phyloP scores from a whole-genome alignment of 2,329 filamentous ascomycete species.

The Talaromyces pinophilus region DNA sequence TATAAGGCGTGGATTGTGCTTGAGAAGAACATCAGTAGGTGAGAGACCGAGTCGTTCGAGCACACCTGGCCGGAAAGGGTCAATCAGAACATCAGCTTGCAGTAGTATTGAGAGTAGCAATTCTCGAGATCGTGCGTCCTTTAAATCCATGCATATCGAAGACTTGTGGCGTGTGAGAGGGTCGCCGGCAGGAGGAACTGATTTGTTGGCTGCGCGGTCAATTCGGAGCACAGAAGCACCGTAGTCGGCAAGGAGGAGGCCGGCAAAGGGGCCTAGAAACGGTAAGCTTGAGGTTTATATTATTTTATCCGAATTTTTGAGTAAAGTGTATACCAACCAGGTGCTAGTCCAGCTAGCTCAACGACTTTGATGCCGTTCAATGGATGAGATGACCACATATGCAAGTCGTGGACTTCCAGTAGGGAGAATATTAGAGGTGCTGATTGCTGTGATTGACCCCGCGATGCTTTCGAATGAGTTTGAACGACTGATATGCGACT shows the following conservation, averaged over 20 bases:
- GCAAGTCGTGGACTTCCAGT: not conserved
- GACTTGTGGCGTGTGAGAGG: conserved; percentile 77
- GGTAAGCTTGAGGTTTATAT: conserved; percentile 12
- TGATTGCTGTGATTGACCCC: not conserved
- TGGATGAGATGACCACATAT: conserved; percentile 38
- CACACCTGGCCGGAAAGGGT: conserved; percentile 89
- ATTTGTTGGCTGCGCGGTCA: conserved; percentile 59
- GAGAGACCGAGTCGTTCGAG: conserved; percentile 80
- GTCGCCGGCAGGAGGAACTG: conserved; percentile 58
- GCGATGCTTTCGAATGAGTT: not conserved
- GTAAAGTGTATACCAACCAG: conserved; percentile 42
- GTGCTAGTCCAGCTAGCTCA: conserved; percentile 67
- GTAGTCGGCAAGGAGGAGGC: conserved; percentile 84
- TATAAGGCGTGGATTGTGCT: conserved; percentile 72
- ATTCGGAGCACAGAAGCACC: conserved; percentile 85
- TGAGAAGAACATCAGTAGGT: conserved; percentile 64
- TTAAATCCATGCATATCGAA: conserved; percentile 78
- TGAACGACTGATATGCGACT: not conserved
- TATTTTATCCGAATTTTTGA: not conserved
- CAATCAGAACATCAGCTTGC: conserved; percentile 76
- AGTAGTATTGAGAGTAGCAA: conserved; percentile 67
- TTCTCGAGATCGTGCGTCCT: conserved; percentile 62
- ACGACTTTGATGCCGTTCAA: conserved; percentile 63
- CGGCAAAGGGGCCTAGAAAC: conserved; percentile 74
- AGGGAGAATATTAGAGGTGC: not conserved